A percentile compares a stretch with the other conserved stretches of the same genome.
These are phyloP conservation scores for Trichosporon sp. DNA, from an alignment of 1,284 basidiomycete species.

Conservation along the genomic window DNA sequence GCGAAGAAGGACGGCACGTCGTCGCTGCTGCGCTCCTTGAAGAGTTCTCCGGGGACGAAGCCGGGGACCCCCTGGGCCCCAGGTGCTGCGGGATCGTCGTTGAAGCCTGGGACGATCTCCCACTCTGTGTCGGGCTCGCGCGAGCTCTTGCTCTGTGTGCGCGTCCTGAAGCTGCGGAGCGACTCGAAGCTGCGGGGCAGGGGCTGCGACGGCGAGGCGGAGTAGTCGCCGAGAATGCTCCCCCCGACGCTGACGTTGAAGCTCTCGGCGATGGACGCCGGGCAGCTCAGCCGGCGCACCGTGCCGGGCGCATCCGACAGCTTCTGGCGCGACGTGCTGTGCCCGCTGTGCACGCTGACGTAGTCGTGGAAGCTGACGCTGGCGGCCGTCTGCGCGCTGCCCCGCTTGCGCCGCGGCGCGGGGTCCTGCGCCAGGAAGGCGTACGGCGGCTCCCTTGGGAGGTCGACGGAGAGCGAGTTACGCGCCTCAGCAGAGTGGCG, in stretches of 20 bases:
- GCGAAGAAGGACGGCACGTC: background rate
- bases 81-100: no score
- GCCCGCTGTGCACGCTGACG: background rate
- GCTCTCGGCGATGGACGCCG: background rate
- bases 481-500: slow-evolving; percentile 16
- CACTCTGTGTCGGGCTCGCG: background rate
- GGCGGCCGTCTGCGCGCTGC: slow-evolving; percentile 16
- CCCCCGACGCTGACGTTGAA: background rate
- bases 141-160: background rate
- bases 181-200: slow-evolving; percentile 30
- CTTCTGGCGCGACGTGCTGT: background rate
- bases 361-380: slow-evolving; percentile 3
- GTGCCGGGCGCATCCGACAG: background rate
- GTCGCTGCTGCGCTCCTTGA: background rate
- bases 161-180: background rate
- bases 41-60: background rate
- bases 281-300: background rate
- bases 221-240: slow-evolving; percentile 10
- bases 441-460: background rate
- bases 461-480: slow-evolving; percentile 8
- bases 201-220: slow-evolving; percentile 33
- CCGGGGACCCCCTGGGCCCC: no score
- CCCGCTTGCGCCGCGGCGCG: slow-evolving; percentile 11
- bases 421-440: slow-evolving; percentile 2
- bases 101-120: background rate